A percentile compares a stretch with the other conserved stretches of the same genome.
Evolutionary conservation across 2,329 filamentous ascomycete genomes (phyloP).

Genomic region (Blastomyces gilchristii): DNA sequence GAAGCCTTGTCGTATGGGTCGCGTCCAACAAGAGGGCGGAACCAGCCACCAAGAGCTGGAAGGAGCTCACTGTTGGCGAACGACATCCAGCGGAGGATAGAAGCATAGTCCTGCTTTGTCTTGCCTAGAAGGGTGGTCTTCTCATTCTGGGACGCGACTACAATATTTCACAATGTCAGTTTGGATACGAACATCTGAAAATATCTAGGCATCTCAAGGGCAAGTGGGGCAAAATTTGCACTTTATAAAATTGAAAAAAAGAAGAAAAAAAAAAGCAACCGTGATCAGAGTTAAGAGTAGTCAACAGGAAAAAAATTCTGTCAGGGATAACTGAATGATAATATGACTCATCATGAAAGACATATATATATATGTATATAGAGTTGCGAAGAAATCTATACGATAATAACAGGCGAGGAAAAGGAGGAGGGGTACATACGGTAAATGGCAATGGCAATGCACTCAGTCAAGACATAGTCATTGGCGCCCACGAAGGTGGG

Average conservation of each 20-base stretch:
- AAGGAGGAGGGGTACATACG: conserved; percentile 52
- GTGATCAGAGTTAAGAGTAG: conserved; percentile 60
- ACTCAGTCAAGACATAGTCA: conserved; percentile 80
- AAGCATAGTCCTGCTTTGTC: conserved; percentile 99
- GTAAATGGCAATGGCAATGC: conserved; percentile 94
- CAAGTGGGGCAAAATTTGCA: conserved; percentile 18
- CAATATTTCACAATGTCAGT: not conserved
- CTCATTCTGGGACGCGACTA: conserved; percentile 98
- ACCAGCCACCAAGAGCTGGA: conserved; percentile 63
- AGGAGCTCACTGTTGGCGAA: conserved; percentile 88
- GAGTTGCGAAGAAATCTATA: conserved; percentile 8
- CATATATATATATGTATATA: not conserved
- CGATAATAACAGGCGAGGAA: conserved; percentile 14
- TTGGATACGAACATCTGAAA: conserved; percentile 1
- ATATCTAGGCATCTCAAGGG: conserved; percentile 1
- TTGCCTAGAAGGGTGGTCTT: conserved; percentile 98
- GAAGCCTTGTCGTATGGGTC: conserved; percentile 96
- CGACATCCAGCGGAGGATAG: conserved; percentile 97
- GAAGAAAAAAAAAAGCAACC: conserved; percentile 21
- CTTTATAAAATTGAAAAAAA: conserved; percentile 17
- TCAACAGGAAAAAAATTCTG: conserved; percentile 83
- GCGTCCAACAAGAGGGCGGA: conserved; percentile 71
- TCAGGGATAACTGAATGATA: conserved; percentile 87
- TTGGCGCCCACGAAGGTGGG: conserved; percentile 88
- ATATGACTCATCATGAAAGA: conserved; percentile 62